Conservation (phyloP, 2,329 filamentous ascomycete genomes). For the Monosporascus sp. region DNA sequence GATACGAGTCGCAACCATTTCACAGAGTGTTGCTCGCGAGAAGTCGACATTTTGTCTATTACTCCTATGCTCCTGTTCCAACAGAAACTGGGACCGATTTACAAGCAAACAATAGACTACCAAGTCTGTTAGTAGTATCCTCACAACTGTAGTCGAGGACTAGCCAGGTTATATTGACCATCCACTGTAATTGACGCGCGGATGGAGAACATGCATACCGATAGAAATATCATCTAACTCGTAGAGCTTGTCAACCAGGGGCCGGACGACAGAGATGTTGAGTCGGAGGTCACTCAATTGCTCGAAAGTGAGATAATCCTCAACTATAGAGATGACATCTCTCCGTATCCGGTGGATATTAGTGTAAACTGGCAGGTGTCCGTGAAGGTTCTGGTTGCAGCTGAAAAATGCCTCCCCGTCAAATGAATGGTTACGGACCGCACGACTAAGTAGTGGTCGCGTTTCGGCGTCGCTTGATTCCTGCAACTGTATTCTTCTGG, state of each 20-base stretch:
- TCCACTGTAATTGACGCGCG: too few species aligned
- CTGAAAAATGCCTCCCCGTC: conserved; percentile 42
- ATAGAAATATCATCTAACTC: conserved; percentile 75
- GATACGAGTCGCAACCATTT: conserved; percentile 73
- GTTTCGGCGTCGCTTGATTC: conserved; percentile 20
- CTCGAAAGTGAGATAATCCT: conserved; percentile 61
- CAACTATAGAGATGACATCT: conserved; percentile 58
- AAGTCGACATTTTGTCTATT: conserved; percentile 78
- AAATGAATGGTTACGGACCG: conserved; percentile 28
- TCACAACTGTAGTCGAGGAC: too few species aligned
- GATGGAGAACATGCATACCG: conserved; percentile 35
- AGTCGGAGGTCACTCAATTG: conserved; percentile 77
- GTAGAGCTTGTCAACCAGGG: conserved; percentile 78
- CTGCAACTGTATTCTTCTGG: conserved; percentile 9
- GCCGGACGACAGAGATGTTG: conserved; percentile 73
- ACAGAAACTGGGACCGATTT: conserved; percentile 72
- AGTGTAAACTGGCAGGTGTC: conserved; percentile 65
- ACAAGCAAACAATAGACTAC: conserved; percentile 77
- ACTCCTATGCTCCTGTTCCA: conserved; percentile 68
- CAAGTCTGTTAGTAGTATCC: conserved; percentile 4
- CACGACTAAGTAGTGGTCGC: conserved; percentile 32
- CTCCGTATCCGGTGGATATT: conserved; percentile 68
- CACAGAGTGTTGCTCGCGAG: conserved; percentile 72
- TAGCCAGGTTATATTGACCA: too few species aligned
- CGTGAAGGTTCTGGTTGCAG: conserved; percentile 53